Percentiles rank a stretch among this genome's conserved stretches.
phyloP scores from a whole-genome alignment of 176 grass and related monocot species.

The Bromus sterilis region DNA sequence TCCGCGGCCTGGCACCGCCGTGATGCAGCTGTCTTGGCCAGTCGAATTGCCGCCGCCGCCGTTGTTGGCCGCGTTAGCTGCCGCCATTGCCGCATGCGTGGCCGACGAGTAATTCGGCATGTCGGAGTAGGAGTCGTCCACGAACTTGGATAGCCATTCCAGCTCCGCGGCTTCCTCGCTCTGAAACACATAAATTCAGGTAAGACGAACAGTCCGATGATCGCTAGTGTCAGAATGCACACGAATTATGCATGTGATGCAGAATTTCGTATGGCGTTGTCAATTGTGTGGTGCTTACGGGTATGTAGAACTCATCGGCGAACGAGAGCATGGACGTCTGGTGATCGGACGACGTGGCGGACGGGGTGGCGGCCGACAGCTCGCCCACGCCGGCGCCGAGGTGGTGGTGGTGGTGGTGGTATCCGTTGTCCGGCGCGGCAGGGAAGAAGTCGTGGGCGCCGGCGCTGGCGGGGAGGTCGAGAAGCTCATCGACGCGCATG shows the following conservation, averaged over 20 bases:
- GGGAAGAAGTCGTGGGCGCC: constrained; percentile 61
- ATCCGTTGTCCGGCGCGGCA: background rate
- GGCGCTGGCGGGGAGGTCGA: constrained; percentile 68
- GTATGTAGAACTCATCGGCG: constrained; percentile 88
- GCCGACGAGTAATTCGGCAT: constrained; percentile 58
- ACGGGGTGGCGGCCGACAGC: constrained; percentile 20
- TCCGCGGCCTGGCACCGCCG: constrained; percentile 42
- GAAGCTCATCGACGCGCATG: constrained; percentile 70
- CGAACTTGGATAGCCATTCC: constrained; percentile 98
- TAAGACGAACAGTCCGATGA: constrained; percentile 1
- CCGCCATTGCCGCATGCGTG: constrained; percentile 42
- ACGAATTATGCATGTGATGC: background rate
- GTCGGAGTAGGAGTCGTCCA: constrained; percentile 97
- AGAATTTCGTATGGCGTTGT: background rate
- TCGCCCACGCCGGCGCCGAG: constrained; percentile 9
- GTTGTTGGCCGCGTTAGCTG: constrained; percentile 16
- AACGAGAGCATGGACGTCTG: constrained; percentile 57
- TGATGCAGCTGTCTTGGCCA: constrained; percentile 46
- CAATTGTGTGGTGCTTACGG: constrained; percentile 48
- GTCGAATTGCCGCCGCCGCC: background rate
- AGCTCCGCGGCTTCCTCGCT: constrained; percentile 95
- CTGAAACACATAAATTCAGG: constrained; percentile 26
- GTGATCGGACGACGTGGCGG: constrained; percentile 48
- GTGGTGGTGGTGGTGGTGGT: constrained; percentile 6
- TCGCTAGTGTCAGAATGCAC: background rate